Evolutionary conservation across 345 rosid species (phyloP), one percentile per base, ranked within the genome.

Genomic region (Eucalyptus grandis): DNA sequence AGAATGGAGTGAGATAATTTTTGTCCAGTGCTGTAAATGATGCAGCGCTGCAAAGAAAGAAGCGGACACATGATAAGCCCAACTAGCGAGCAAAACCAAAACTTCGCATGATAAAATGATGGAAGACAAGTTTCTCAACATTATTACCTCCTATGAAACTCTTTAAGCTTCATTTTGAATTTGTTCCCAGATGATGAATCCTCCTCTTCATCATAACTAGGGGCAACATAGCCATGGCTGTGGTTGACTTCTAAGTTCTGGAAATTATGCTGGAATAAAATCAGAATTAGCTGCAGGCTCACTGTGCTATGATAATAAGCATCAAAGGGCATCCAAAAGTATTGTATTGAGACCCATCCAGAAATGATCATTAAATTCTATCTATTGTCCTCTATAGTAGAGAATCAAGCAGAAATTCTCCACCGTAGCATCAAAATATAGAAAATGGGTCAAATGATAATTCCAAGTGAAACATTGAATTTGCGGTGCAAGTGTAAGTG

Each of bases 1-100:
- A 97, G 91, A 97, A 95, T 5, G 99, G 96, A 69, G 99, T 95
- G 89, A 96, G 96, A 93, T 94, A 96, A 90, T 97, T 96, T 93
- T 88, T 96, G 89, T 96, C 99, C 88, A 94, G 90, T 89, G 96
- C 97, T 26, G 97, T 93, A 90, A 96, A 96, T 9, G 99, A 95
- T 44, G 97, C 95, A 2, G 97, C 91, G n/a, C 99, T 96, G 95
- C 92, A 92, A 46, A 88, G 81, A 86, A 53, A 54, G 31, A 87
- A 89, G 49, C 14, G 22, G 16, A 60, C 77, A 44, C 37, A 69
- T 40, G 69, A 87, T 43, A 22, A 85, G 62, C 22, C 3, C 54
- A 69, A 77, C 46, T 44, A 85, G 77, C 16, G 7, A 60, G 9
- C 21, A 31, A 43, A 88, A 72, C 51, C 49, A 5, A 54, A 54